Evolutionary conservation across 805 yeast species (phyloP).

Genomic region (Henningerozyma blattae): DNA sequence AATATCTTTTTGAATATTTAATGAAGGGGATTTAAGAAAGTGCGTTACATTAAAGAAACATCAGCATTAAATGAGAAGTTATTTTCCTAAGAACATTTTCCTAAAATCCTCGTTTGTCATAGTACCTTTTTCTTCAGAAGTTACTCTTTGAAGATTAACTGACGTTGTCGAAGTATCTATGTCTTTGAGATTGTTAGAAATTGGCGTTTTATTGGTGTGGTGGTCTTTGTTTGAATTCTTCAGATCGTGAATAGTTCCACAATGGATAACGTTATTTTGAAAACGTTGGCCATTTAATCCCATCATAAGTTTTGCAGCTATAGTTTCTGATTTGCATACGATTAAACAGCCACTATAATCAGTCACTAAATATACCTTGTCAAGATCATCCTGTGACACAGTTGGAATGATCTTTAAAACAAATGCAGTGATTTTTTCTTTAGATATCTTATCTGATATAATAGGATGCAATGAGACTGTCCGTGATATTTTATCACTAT

Average conservation of each 20-base stretch:
- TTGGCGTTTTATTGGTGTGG: not conserved
- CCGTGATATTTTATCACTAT: conserved; percentile 4
- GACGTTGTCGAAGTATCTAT: not conserved
- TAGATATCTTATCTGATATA: conserved; percentile 16
- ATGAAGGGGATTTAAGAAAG: too few species aligned
- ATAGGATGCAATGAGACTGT: conserved; percentile 20
- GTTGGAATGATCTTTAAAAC: conserved; percentile 6
- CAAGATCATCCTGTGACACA: conserved; percentile 17
- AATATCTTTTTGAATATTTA: too few species aligned
- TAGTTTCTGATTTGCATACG: conserved; percentile 29
- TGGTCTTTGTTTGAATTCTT: not conserved
- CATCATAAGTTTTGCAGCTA: conserved; percentile 43
- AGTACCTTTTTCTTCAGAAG: conserved; percentile 3
- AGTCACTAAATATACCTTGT: conserved; percentile 33
- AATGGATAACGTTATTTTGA: conserved; percentile 23
- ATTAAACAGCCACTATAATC: conserved; percentile 38
- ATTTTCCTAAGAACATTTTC: conserved; percentile 20
- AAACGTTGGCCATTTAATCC: conserved; percentile 29
- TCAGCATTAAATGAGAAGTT: too few species aligned
- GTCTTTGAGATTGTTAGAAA: not conserved
- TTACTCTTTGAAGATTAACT: not conserved
- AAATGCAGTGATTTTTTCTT: conserved; percentile 10
- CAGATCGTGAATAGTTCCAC: conserved; percentile 27
- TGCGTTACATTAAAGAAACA: too few species aligned
- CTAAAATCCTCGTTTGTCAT: conserved; percentile 30